Evolutionary conservation across 2,329 filamentous ascomycete genomes (phyloP).

Genomic region (Podosphaera aphanis): DNA sequence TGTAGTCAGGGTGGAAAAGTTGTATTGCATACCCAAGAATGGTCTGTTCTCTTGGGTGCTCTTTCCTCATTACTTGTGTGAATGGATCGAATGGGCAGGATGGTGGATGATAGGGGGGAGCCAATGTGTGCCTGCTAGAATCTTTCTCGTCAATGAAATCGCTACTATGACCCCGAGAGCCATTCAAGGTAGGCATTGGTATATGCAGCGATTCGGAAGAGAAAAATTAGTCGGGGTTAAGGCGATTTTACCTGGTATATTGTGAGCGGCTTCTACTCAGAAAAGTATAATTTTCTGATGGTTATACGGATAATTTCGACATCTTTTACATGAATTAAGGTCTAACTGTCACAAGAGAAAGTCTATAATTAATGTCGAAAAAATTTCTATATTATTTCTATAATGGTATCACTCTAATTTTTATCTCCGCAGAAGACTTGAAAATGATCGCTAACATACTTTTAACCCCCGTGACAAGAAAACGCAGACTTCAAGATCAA

Average conservation of each 20-base stretch:
- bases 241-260: conserved; percentile 38
- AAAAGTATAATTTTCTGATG: not conserved
- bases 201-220: conserved; percentile 65
- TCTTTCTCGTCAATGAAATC: conserved; percentile 70
- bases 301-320: not conserved
- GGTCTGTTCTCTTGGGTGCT: conserved; percentile 66
- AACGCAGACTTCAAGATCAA: not conserved
- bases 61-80: conserved; percentile 83
- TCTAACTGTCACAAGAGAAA: too few relatives aligned
- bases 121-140: conserved; percentile 48
- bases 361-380: not conserved
- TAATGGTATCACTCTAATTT: not conserved
- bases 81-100: conserved; percentile 90
- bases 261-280: conserved; percentile 6
- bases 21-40: conserved; percentile 68
- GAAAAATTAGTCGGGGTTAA: conserved; percentile 54
- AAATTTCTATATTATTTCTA: not conserved
- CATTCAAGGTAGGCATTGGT: conserved; percentile 63
- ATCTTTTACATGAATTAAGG: too few relatives aligned
- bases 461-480: not conserved
- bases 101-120: conserved; percentile 57
- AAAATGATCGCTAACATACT: not conserved
- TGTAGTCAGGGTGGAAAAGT: conserved; percentile 35
- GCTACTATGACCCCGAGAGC: conserved; percentile 78
- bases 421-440: not conserved